Conservation (phyloP, 179 eudicot species). For the Patellifolia procumbens region DNA sequence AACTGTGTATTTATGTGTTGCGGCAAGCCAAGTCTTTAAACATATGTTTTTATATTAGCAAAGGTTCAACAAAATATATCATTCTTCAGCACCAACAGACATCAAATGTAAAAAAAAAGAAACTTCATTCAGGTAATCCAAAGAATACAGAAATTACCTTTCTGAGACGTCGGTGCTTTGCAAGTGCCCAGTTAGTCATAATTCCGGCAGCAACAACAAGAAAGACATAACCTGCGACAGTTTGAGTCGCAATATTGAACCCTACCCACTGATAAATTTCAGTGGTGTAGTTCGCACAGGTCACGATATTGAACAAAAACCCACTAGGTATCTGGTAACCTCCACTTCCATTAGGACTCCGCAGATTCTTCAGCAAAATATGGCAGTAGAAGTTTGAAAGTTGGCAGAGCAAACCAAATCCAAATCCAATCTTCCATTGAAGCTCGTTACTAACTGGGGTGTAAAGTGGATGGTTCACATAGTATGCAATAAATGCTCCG, state of each 20-base stretch:
- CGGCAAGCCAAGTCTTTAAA: background rate
- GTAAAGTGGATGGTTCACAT: constrained; percentile 84
- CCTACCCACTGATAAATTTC: constrained; percentile 98
- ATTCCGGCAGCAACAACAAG: constrained; percentile 72
- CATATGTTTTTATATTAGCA: background rate
- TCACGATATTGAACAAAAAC: constrained; percentile 89
- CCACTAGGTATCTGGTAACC: constrained; percentile 93
- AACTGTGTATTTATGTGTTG: background rate
- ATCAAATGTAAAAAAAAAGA: background rate
- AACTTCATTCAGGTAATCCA: background rate
- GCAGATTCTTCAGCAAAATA: constrained; percentile 79
- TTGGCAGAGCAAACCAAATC: constrained; percentile 76
- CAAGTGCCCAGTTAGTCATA: constrained; percentile 97
- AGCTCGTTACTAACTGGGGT: constrained; percentile 80
- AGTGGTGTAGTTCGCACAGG: constrained; percentile 92
- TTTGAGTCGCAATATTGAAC: constrained; percentile 93
- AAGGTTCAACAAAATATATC: background rate
- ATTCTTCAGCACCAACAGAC: background rate
- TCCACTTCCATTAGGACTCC: constrained; percentile 58
- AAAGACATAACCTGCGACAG: constrained; percentile 87
- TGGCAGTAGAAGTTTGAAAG: constrained; percentile 87
- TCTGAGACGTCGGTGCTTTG: constrained; percentile 80
- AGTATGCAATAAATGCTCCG: constrained; percentile 87
- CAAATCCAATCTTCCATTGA: constrained; percentile 91
- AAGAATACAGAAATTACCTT: constrained; percentile 52